Evolutionary conservation across 495 filamentous ascomycete genomes (phyloP).

Genomic region (Chaetomium cochliodes): DNA sequence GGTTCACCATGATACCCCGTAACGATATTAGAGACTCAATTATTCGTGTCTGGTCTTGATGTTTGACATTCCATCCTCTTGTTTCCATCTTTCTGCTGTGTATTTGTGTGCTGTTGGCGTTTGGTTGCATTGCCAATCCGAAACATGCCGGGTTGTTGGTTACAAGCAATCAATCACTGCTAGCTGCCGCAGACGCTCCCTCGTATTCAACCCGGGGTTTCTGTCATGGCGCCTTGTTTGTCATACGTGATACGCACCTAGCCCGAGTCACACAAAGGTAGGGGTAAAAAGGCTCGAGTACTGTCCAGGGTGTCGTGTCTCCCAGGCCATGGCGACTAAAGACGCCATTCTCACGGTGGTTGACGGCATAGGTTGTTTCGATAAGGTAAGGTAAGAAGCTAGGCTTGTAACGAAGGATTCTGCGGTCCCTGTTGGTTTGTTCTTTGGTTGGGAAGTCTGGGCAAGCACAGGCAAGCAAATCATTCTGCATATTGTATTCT

Average conservation of each 20-base stretch:
- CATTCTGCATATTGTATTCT: not conserved
- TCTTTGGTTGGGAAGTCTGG: not conserved
- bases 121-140: not conserved
- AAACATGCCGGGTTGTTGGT: not conserved
- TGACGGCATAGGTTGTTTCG: constrained; percentile 9
- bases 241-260: constrained; percentile 9
- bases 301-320: not conserved
- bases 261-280: constrained; percentile 2
- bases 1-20: not conserved
- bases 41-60: not conserved
- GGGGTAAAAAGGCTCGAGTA: not conserved
- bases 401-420: not conserved
- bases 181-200: not conserved
- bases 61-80: not conserved
- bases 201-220: constrained; percentile 6
- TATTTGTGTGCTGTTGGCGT: not conserved
- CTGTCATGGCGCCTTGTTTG: not conserved
- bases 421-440: not conserved
- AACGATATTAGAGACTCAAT: not conserved
- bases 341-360: constrained; percentile 1
- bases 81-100: not conserved
- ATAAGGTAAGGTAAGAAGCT: too few relatives aligned
- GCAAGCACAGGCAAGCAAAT: not conserved
- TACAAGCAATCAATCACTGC: not conserved
- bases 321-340: not conserved